Base-by-base conservation (phyloP, 106 monocot genomes). In the Hemerocallis citrina region DNA sequence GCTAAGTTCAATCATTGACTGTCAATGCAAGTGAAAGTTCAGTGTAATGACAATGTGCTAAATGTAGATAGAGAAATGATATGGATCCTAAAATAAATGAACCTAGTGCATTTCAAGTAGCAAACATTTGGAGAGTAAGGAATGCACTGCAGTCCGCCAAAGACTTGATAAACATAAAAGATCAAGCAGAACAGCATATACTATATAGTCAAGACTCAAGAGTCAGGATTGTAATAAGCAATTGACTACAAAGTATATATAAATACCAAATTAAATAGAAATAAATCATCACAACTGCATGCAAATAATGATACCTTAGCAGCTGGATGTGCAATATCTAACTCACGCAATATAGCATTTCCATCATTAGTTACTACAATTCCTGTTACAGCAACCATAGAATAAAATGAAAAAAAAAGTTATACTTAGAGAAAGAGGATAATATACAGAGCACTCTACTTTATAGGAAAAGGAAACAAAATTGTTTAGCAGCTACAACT, bases 1-100 rank as follows among this genome's bases (percentile, higher is more conserved):
- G 45, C 87, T 88, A 32, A 88, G 82, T 59, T 88, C 87, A 61
- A 88, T 88, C 87, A 88, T 88, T 45, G 87, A 82, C 87, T 88
- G 57, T 7, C 22, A 52, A 50, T 9, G 46, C 67, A 59, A 16
- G 28, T 3, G 41, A 45, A 49, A 69, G 33, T 22, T 5, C 35
- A 36, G 6, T 24, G 34, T 42, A 0, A 64, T n/a, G 34, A 36
- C 38, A 40, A 19, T 2, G 23, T 59, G 30, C 35, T 39, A 38
- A 40, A 33, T 23, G 14, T 5, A 22, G 21, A 47, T 12, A 27
- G 25, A 50, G 4, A 22, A 21, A 3, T 22, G 23, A 10, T 50
- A 50, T 25, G 9, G 50, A 25, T 50, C 50, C 25, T 25, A 25
- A 50, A 50, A 25, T 2, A 50, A 16, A 12, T 50, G 50, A 0